Evolutionary conservation across 225 moss, liverwort and hornwort genomes (phyloP), one percentile per base, ranked within the genome.

Genomic region (Straminergon stramineum): DNA sequence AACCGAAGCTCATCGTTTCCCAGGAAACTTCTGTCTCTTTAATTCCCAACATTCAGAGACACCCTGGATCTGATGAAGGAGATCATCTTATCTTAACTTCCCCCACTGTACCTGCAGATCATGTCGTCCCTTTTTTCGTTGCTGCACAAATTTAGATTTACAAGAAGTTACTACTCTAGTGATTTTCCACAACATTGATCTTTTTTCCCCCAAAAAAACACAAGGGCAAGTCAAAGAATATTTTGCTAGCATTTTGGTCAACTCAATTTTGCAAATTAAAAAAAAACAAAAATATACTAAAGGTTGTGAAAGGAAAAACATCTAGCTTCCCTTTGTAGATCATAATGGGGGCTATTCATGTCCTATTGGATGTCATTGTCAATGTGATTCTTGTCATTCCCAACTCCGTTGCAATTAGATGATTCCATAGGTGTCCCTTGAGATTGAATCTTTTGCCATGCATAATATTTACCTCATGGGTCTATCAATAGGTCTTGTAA

Each of bases 401-500:
- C 16, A 45, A 45, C 3, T 45, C 1, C 2, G 1, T 74, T 30
- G 17, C 10, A 74, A 45, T 74, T 48, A 48, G 17, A 45, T 74
- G 30, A 45, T 74, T 45, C 4, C 5, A 17, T 6, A 28, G 15
- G 41, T 3, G 0, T 26, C 5, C 9, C 5, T 41, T 9, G 9
- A 26, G 26, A 71, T 18, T 41, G 16, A 73, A 28, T 73, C 28
- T 17, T 73, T 31, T 31, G 4, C 7, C 2, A 30, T 10, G 11
- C 4, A 18, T 30, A 30, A 30, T 30, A 48, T 18, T 30, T 74
- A 48, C 11, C 4, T 75, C 14, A 6, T 45, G 10, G 6, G 6
- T 74, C 30, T 0, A 30, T 74, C 0, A 2, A 0, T 2, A 74
- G 18, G 43, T 16, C 27, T 51, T 19, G 12, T 11, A 7, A 19